These are phyloP conservation scores for Mycena vitilis DNA, from an alignment of 768 basidiomycete genomes.

Conservation along the genomic window DNA sequence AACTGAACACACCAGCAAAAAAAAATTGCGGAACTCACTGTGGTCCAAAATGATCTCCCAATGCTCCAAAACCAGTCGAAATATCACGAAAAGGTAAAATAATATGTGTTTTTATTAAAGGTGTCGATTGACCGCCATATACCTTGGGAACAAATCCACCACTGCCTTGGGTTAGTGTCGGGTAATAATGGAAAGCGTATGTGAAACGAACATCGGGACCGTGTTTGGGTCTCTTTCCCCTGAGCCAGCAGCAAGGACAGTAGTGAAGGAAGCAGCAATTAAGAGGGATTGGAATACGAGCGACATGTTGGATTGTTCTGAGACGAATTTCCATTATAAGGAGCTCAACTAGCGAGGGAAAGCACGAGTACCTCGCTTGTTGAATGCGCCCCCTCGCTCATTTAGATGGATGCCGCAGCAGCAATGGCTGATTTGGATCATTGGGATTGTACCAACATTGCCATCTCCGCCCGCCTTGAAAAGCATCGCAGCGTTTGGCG, in stretches of 20 bases:
- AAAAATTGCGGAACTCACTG: no score
- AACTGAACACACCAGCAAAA: no score
- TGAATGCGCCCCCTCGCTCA: neutral
- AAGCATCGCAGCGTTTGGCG: no score
- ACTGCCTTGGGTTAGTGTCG: neutral
- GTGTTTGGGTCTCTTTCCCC: neutral
- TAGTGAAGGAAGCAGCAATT: neutral
- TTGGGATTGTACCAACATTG: no score
- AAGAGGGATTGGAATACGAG: neutral
- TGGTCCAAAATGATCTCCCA: no score
- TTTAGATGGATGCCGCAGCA: neutral
- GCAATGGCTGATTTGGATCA: no score
- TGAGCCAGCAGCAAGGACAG: conserved; percentile 2
- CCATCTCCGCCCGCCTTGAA: no score
- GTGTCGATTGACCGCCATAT: no score
- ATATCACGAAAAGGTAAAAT: no score
- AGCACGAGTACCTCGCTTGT: conserved; percentile 7
- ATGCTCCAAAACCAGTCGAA: no score
- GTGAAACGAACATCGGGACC: neutral
- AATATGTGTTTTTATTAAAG: no score
- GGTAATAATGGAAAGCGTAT: neutral
- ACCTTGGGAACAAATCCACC: conserved; percentile 29
- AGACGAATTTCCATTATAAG: neutral
- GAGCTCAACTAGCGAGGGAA: conserved; percentile 1
- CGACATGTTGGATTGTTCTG: conserved; percentile 2